Conservation (phyloP, 371 early-diverging fungal genomes). For the Mortierella sp. region DNA sequence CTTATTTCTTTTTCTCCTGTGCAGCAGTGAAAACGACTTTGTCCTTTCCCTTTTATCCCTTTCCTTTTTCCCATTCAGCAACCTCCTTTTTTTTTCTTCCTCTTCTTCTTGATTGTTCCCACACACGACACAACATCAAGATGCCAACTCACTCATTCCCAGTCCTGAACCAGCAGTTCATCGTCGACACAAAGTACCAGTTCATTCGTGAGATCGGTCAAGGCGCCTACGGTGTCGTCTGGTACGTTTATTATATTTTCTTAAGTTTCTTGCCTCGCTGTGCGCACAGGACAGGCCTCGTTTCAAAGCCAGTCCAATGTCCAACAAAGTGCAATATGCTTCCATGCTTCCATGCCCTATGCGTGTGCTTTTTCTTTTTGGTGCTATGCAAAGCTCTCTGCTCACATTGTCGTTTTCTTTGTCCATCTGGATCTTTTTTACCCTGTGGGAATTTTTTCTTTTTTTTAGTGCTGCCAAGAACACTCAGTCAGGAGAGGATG, state of each 20-base stretch:
- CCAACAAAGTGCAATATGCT: background rate
- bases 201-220: slow-evolving; percentile 92
- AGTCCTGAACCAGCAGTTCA: slow-evolving; percentile 79
- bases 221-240: slow-evolving; percentile 95
- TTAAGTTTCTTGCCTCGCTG: background rate
- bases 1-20: background rate
- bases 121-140: slow-evolving; percentile 2
- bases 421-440: background rate
- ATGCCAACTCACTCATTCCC: slow-evolving; percentile 71
- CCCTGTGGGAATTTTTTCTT: background rate
- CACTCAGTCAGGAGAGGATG: slow-evolving; percentile 84
- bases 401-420: background rate
- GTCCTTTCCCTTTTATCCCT: background rate
- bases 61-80: background rate
- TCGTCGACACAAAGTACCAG: slow-evolving; percentile 82
- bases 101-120: background rate
- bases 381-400: slow-evolving; percentile 10
- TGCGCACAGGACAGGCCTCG: slow-evolving; percentile 7
- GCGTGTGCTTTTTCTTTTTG: background rate
- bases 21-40: background rate
- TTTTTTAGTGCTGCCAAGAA: slow-evolving; percentile 82
- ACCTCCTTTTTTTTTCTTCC: slow-evolving; percentile 4
- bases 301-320: slow-evolving; percentile 14
- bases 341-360: slow-evolving; percentile 3
- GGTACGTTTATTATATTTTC: slow-evolving; percentile 53